Base-by-base conservation (phyloP, 306 rosid genomes). In the Acacia confusa region DNA sequence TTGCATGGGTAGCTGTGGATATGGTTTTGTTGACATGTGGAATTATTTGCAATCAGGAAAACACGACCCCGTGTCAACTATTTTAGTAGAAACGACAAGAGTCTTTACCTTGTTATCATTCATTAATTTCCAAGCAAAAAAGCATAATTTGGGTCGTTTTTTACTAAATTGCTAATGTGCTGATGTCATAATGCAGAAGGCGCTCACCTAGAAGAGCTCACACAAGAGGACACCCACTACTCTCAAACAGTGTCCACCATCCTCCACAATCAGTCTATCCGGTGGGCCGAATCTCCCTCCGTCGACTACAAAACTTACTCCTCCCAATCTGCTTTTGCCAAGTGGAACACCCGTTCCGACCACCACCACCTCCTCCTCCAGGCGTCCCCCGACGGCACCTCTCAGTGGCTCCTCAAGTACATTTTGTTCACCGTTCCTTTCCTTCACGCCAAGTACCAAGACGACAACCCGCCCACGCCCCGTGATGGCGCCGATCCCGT, bases 401-500 rank as follows among this genome's bases (percentile, higher is more conserved):
- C 89, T 8, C 99, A 95, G 13, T 88, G 92, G 91, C 88, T 93
- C 57, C 89, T 95, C 16, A 95, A 95, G 43, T 88, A 88, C 86
- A 87, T 93, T 19, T 73, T 95, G 25, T 87, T 93, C 50, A 88
- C 82, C 3, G 92, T 95, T 32, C 97, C 99, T 0, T 84, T 79
- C 86, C 92, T 93, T 34, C 99, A 93, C 87, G 60, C 89, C 70
- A 95, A 90, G 76, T 88, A 57, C 69, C 85, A 85, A 36, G 86
- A 85, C 63, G 92, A 88, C 16, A 86, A 79, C 64, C 85, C 91
- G 0, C 89, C 90, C 0, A 88, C 82, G 61, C 72, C 90, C 5
- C 79, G 79, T 0, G 91, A 79, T 40, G 57, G 74, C 41, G 8
- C 52, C 3, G 85, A 65, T 6, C 47, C 65, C 2, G 69, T 82